Conservation (phyloP, 2,329 filamentous ascomycete genomes). For the Cordyceps cicadae region DNA sequence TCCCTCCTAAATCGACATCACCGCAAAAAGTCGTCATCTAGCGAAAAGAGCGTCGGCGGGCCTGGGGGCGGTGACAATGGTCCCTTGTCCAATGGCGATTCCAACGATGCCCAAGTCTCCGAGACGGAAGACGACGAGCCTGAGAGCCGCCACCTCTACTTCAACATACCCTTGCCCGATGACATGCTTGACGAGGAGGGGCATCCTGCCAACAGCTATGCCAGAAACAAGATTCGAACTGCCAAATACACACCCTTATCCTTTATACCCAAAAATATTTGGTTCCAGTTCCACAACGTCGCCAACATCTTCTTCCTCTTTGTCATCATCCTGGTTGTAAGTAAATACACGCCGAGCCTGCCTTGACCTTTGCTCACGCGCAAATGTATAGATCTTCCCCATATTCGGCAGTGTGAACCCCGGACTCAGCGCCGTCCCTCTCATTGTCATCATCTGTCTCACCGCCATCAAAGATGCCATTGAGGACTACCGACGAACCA, state of each 20-base stretch:
- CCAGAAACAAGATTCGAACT: slow-evolving; percentile 93
- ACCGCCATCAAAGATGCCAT: slow-evolving; percentile 92
- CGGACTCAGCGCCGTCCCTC: slow-evolving; percentile 77
- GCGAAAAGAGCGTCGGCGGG: slow-evolving; percentile 57
- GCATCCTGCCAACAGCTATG: slow-evolving; percentile 58
- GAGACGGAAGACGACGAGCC: slow-evolving; percentile 31
- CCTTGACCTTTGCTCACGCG: slow-evolving; percentile 8
- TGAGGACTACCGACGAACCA: slow-evolving; percentile 87
- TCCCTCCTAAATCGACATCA: slow-evolving; percentile 73
- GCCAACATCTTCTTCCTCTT: slow-evolving; percentile 99
- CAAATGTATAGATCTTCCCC: slow-evolving; percentile 66
- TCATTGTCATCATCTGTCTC: slow-evolving; percentile 84
- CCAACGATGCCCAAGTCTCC: slow-evolving; percentile 22
- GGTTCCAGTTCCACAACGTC: slow-evolving; percentile 96
- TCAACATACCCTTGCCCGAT: slow-evolving; percentile 74
- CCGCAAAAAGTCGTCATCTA: slow-evolving; percentile 50
- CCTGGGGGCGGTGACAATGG: slow-evolving; percentile 32
- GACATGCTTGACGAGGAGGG: slow-evolving; percentile 75
- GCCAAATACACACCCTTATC: slow-evolving; percentile 95
- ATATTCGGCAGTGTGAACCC: slow-evolving; percentile 93
- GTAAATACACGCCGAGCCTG: slow-evolving; percentile 24
- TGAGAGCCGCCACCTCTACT: slow-evolving; percentile 59
- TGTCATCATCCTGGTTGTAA: slow-evolving; percentile 85
- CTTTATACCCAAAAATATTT: slow-evolving; percentile 94
- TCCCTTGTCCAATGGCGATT: slow-evolving; percentile 23